Evolutionary conservation across 768 basidiomycete genomes (phyloP).

Genomic region (Trametes elegans): DNA sequence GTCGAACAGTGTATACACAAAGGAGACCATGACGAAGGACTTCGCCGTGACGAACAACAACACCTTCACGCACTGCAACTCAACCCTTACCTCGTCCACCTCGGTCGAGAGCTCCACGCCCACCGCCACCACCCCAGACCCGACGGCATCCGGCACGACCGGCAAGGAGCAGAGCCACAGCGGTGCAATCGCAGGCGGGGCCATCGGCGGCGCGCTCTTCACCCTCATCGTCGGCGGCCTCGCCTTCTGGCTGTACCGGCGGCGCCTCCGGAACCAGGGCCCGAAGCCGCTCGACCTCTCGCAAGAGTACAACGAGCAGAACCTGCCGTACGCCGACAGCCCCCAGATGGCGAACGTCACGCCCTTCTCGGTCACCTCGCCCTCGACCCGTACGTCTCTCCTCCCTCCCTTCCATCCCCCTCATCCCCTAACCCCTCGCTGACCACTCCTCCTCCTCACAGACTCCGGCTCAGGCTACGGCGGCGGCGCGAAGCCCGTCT

Average conservation of each 20-base stretch:
- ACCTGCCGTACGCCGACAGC: background rate
- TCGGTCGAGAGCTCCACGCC: background rate
- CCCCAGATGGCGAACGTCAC: slow-evolving; percentile 4
- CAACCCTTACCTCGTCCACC: slow-evolving; percentile 3
- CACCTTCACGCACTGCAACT: slow-evolving; percentile 21
- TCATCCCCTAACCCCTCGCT: background rate
- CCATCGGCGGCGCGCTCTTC: slow-evolving; percentile 2
- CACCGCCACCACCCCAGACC: background rate
- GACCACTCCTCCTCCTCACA: background rate
- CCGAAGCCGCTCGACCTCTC: slow-evolving; percentile 13
- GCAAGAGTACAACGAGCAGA: slow-evolving; percentile 1
- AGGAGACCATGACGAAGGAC: slow-evolving; percentile 11
- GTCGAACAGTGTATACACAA: slow-evolving; percentile 1
- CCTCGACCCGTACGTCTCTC: slow-evolving; percentile 2
- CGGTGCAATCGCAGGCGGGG: background rate
- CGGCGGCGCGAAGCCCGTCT: background rate
- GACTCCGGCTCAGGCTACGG: slow-evolving; percentile 5
- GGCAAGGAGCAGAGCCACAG: background rate
- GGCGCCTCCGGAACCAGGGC: background rate
- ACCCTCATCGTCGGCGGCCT: background rate
- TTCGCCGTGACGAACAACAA: slow-evolving; percentile 19
- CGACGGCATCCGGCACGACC: background rate
- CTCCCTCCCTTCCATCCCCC: background rate
- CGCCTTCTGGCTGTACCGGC: slow-evolving; percentile 6
- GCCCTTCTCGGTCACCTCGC: slow-evolving; percentile 3